Evolutionary conservation across 306 rosid genomes (phyloP), one percentile per base, ranked within the genome.

Genomic region (Cucumis cinereus): DNA sequence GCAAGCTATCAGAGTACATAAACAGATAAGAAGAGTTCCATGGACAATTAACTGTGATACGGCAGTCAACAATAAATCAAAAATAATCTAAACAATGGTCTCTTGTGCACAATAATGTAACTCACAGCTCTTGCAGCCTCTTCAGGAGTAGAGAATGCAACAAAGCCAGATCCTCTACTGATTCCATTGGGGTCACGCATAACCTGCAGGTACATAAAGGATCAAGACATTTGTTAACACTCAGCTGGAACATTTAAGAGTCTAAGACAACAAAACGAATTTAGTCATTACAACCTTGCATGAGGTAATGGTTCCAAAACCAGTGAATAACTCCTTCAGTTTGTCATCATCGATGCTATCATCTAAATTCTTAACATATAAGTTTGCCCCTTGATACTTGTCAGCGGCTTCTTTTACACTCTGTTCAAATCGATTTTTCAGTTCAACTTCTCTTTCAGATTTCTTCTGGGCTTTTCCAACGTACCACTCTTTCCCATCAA

Each of bases 81-180:
- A 19, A 12, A 49, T 17, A 15, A 10, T 72, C 30, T 47, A 71
- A 49, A 71, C 8, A 71, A 71, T 49, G 5, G 4, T 71, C 57
- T 71, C 57, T 17, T 16, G 47, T 17, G 76, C 26, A 17, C 60
- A 52, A 30, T 38, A 76, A 22, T 43, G 67, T 24, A 40, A 89
- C 96, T 86, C 89, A 93, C 98, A 40, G 98, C 98, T 89, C 93
- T 88, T 53, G 93, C 83, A 73, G 98, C 98, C 83, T 94, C 98
- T 86, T 94, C 98, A 26, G 97, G 90, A 85, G 95, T 89, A 3
- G 98, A 87, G 79, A 91, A 94, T 74, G 98, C 97, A 80, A 94
- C 97, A 84, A 94, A 94, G 20, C 97, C 98, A 0, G 98, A 94
- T 53, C 98, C 98, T 74, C 96, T 88, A 75, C 98, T 94, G 14